Base-by-base conservation (phyloP, 2,329 filamentous ascomycete species). In the Didymella exigua region DNA sequence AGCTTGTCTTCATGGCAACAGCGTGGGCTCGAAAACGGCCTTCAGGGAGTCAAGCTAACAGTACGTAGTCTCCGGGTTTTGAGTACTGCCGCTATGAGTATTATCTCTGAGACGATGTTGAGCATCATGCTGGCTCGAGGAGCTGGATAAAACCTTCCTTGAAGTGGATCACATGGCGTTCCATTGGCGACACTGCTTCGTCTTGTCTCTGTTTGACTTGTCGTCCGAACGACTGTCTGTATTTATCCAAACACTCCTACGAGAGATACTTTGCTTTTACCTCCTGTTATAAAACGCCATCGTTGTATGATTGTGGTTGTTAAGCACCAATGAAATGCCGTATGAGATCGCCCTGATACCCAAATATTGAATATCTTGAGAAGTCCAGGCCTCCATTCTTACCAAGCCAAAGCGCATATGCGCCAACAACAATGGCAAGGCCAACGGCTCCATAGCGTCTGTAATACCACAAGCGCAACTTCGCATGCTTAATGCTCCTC, bases 401-500 rank as follows among this genome's bases (percentile, higher is more conserved):
- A 30, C 73, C 70, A 2, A 76, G 54, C 72, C 72, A 76, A 21
- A 73, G 49, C 3, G 74, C 74, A 44, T 70, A 69, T 10, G 70
- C 59, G 27, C 74, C 73, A 19, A 76, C 66, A 2, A 63, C 49
- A n/a, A 77, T 47, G 87, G 74, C 24, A 84, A 87, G 41, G 87
- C 76, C 23, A 49, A 70, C 49, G 6, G 84, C 83, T 14, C 83
- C 79, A 37, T 84, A 83, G 0, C 89, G 86, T 56, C 83, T 81
- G 46, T 89, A 82, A 75, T 95, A 89, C 84, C 85, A 87, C 21
- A 89, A 63, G 23, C 81, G 73, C 41, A 77, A 52, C 13, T 57
- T 65, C 26, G 68, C 42, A 9, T 63, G 61, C 41, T 66, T 76
- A 27, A 82, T 62, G 6, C 60, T 64, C 49, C 65, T 77, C 24